A percentile compares a stretch with the other conserved stretches of the same genome.
Evolutionary conservation across 352 stramenopile species (phyloP).

Genomic region (Globisporangium emineosum): DNA sequence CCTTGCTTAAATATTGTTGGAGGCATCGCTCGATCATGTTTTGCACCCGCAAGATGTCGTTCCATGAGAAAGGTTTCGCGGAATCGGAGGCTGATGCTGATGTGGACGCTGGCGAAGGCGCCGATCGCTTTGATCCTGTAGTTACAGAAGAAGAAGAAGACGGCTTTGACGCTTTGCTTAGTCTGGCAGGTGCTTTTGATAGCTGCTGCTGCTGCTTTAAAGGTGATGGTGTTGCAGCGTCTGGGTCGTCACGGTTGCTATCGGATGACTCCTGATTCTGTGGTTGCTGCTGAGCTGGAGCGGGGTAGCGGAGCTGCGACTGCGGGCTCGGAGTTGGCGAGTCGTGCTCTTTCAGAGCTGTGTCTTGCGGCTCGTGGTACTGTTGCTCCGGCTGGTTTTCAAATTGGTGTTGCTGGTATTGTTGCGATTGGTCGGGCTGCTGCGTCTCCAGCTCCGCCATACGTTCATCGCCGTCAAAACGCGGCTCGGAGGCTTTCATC

Average conservation of each 20-base stretch:
- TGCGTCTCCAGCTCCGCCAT: background rate
- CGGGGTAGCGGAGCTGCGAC: background rate
- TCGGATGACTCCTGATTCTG: background rate
- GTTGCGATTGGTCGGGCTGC: background rate
- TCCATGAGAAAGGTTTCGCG: slow-evolving; percentile 71
- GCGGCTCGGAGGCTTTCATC: background rate
- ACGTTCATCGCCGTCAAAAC: too few species aligned
- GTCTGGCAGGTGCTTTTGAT: background rate
- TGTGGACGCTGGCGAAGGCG: background rate
- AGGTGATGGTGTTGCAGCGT: background rate
- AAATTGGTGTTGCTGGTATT: too few species aligned
- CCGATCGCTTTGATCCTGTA: background rate
- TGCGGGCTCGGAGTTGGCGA: background rate
- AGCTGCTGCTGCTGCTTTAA: background rate
- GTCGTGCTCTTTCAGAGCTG: background rate
- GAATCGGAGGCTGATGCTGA: slow-evolving; percentile 11
- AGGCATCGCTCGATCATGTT: slow-evolving; percentile 90
- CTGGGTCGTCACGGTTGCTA: background rate
- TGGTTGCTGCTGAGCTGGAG: background rate
- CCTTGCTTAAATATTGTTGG: slow-evolving; percentile 90
- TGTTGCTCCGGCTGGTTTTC: background rate
- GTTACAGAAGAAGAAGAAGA: background rate
- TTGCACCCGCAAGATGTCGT: slow-evolving; percentile 86
- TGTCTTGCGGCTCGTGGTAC: background rate
- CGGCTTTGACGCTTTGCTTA: background rate